Percentiles rank a stretch among this genome's conserved stretches.
Evolutionary conservation across 345 rosid species (phyloP).

Genomic region (Citrus australasica): DNA sequence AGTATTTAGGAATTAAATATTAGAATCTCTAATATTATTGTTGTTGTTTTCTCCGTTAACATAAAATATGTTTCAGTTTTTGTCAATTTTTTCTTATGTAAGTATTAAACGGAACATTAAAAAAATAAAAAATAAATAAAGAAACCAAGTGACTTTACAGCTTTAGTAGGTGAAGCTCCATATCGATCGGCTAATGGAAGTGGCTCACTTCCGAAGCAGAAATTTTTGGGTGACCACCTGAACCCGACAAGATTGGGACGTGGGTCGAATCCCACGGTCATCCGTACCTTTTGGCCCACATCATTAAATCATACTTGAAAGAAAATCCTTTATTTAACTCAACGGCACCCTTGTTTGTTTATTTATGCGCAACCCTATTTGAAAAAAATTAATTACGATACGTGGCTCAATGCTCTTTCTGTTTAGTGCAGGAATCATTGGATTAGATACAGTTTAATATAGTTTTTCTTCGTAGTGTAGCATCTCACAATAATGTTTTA

Average conservation of each 20-base stretch:
- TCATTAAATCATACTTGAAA: not conserved
- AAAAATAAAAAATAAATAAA: too few species aligned
- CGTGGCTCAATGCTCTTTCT: constrained; percentile 13
- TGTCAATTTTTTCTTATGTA: too few species aligned
- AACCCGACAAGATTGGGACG: constrained; percentile 10
- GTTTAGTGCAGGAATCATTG: not conserved
- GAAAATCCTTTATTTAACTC: not conserved
- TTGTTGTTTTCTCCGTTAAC: too few species aligned
- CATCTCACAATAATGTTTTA: not conserved
- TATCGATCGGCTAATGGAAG: not conserved
- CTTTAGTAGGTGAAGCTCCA: not conserved
- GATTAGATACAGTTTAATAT: not conserved
- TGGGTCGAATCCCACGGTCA: constrained; percentile 8
- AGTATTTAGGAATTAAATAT: too few species aligned
- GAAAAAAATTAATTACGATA: not conserved
- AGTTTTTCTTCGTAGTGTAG: not conserved
- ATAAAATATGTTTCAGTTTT: too few species aligned
- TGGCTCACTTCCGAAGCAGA: not conserved
- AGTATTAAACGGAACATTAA: not conserved
- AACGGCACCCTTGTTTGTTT: not conserved
- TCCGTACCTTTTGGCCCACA: constrained; percentile 4
- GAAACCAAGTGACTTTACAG: not conserved
- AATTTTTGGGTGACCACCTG: not conserved
- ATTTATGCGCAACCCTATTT: too few species aligned
- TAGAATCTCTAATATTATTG: too few species aligned